Conservation (phyloP, 2,329 filamentous ascomycete genomes). For the Colletotrichum coccodes region DNA sequence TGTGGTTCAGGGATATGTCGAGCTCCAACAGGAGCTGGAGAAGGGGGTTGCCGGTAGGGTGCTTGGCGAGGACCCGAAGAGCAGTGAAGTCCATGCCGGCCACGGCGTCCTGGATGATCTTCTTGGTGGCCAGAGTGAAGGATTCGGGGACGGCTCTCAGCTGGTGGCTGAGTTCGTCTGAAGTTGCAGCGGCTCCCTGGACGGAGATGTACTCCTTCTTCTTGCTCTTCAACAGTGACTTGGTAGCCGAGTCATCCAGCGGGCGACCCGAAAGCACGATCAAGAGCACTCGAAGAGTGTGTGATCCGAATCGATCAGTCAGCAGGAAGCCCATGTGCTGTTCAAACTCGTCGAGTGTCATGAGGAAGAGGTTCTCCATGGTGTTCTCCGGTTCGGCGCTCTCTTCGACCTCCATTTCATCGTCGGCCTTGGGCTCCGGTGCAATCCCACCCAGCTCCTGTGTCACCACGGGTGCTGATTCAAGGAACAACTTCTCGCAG, state of each 20-base stretch:
- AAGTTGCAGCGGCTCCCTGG: slow-evolving; percentile 59
- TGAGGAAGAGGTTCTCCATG: slow-evolving; percentile 88
- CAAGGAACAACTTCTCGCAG: slow-evolving; percentile 91
- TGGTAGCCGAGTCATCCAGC: slow-evolving; percentile 74
- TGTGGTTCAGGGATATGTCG: slow-evolving; percentile 79
- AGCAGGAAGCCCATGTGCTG: slow-evolving; percentile 84
- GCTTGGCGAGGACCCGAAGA: slow-evolving; percentile 84
- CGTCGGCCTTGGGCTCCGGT: slow-evolving; percentile 55
- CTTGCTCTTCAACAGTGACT: slow-evolving; percentile 86
- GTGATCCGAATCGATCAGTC: slow-evolving; percentile 90
- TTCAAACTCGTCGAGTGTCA: slow-evolving; percentile 88
- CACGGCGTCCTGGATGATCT: slow-evolving; percentile 83
- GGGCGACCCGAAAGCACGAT: slow-evolving; percentile 87
- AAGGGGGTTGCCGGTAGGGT: slow-evolving; percentile 91
- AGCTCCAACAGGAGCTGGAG: slow-evolving; percentile 91
- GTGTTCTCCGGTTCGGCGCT: slow-evolving; percentile 63
- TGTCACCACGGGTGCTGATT: slow-evolving; percentile 82
- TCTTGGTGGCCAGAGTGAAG: slow-evolving; percentile 80
- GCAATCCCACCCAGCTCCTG: slow-evolving; percentile 69
- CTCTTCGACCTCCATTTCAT: slow-evolving; percentile 51
- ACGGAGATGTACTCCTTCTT: slow-evolving; percentile 87
- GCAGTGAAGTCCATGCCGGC: slow-evolving; percentile 81
- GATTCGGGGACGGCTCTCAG: slow-evolving; percentile 77
- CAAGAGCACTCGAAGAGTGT: slow-evolving; percentile 86
- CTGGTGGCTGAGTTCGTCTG: slow-evolving; percentile 46